Evolutionary conservation across 768 basidiomycete species (phyloP).

Genomic region (Amanita molliuscula): DNA sequence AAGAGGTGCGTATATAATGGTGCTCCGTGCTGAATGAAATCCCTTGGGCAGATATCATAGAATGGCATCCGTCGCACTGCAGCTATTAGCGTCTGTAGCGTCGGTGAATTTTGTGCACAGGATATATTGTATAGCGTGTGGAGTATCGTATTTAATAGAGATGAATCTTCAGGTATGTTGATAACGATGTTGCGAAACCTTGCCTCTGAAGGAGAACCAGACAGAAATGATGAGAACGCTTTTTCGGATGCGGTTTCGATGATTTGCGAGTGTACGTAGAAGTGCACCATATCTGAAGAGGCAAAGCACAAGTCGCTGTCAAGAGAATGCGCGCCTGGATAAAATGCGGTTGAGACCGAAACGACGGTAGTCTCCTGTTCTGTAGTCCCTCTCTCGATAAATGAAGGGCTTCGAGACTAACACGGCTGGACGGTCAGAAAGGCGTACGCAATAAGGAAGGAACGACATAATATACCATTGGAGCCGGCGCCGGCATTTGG

Average conservation of each 20-base stretch:
- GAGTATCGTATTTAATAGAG: constrained; percentile 42
- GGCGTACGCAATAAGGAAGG: too few species aligned
- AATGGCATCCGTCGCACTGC: constrained; percentile 28
- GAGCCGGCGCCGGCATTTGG: background rate
- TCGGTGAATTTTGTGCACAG: constrained; percentile 40
- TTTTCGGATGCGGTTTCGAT: constrained; percentile 5
- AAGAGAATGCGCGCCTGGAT: background rate
- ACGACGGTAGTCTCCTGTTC: background rate
- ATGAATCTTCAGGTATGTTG: constrained; percentile 31
- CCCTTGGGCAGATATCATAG: constrained; percentile 15
- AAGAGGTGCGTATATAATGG: constrained; percentile 24
- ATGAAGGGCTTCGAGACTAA: background rate
- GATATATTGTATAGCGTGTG: constrained; percentile 43
- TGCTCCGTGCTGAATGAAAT: constrained; percentile 16
- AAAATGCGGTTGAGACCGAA: constrained; percentile 10
- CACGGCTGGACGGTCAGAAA: too few species aligned
- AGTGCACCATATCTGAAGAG: constrained; percentile 11
- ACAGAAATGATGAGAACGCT: constrained; percentile 8
- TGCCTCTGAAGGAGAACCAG: background rate
- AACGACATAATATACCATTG: background rate
- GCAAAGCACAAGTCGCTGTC: constrained; percentile 7
- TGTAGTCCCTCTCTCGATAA: background rate
- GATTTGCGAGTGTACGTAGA: constrained; percentile 8
- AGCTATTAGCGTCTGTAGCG: constrained; percentile 32
- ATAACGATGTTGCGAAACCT: constrained; percentile 17